Evolutionary conservation across 1,284 basidiomycete species (phyloP).

Genomic region (Cutaneotrichosporon sp.): DNA sequence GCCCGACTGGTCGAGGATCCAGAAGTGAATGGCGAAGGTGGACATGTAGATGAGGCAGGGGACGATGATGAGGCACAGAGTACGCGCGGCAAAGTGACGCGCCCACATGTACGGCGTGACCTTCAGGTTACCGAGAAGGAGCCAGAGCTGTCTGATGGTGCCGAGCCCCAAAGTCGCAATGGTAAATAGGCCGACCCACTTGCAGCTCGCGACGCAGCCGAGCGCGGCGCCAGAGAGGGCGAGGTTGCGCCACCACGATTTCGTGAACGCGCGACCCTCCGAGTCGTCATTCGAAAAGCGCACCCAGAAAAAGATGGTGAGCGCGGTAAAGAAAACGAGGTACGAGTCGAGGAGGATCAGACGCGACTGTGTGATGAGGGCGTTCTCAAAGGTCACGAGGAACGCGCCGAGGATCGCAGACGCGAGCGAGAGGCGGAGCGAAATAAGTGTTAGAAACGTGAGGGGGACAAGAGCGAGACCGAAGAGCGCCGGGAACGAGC

Average conservation of each 20-base stretch:
- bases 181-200: constrained; percentile 99
- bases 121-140: constrained; percentile 78
- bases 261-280: constrained; percentile 64
- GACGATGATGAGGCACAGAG: constrained; percentile 78
- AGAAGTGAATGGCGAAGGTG: constrained; percentile 94
- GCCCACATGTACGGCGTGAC: constrained; percentile 70
- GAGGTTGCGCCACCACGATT: constrained; percentile 89
- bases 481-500: constrained; percentile 81
- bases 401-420: constrained; percentile 84
- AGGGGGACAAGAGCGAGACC: constrained; percentile 85
- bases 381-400: constrained; percentile 95
- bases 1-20: constrained; percentile 79
- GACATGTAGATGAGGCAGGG: constrained; percentile 86
- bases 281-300: constrained; percentile 85
- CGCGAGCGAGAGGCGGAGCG: constrained; percentile 80
- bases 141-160: constrained; percentile 85
- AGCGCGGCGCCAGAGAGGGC: constrained; percentile 80
- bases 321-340: constrained; percentile 93
- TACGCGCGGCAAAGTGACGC: constrained; percentile 81
- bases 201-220: constrained; percentile 87
- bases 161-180: constrained; percentile 87
- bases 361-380: constrained; percentile 88
- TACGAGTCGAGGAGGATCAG: constrained; percentile 97
- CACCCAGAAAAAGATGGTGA: constrained; percentile 80
- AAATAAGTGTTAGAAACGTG: constrained; percentile 88